phyloP scores from a whole-genome alignment of 2,329 filamentous ascomycete genomes.

The Tolypocladium paradoxum region DNA sequence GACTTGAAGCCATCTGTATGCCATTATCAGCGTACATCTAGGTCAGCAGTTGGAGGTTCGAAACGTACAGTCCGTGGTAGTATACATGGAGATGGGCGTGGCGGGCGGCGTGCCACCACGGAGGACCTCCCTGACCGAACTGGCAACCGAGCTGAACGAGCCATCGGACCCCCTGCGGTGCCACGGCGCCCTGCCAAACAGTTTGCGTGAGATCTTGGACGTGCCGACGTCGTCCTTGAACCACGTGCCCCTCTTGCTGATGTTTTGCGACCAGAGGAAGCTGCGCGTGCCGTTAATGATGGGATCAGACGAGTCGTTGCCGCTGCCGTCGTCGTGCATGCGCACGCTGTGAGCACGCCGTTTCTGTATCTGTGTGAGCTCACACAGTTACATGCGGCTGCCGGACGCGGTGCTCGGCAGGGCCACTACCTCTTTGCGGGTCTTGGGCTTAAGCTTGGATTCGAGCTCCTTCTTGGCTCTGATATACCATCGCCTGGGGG shows the following conservation, averaged over 20 bases:
- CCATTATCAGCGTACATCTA: background rate
- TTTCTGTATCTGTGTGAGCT: background rate
- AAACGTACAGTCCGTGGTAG: slow-evolving; percentile 3
- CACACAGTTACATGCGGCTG: background rate
- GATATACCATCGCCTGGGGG: slow-evolving; percentile 5
- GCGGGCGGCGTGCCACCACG: slow-evolving; percentile 22
- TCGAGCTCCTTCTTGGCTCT: slow-evolving; percentile 14
- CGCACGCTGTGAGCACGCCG: background rate
- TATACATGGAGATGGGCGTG: slow-evolving; percentile 12
- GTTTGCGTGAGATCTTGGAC: slow-evolving; percentile 19
- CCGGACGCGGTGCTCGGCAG: background rate
- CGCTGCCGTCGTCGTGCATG: slow-evolving; percentile 3
- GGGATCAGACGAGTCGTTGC: slow-evolving; percentile 4
- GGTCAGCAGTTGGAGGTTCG: too few species aligned
- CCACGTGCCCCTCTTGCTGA: slow-evolving; percentile 14
- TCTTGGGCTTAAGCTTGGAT: slow-evolving; percentile 9
- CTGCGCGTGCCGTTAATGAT: slow-evolving; percentile 7
- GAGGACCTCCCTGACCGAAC: slow-evolving; percentile 29
- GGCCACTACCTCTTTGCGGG: slow-evolving; percentile 6
- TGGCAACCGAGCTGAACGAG: slow-evolving; percentile 27
- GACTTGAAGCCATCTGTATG: slow-evolving; percentile 6
- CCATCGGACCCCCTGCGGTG: slow-evolving; percentile 25
- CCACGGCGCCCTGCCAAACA: slow-evolving; percentile 32
- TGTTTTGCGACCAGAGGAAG: slow-evolving; percentile 8
- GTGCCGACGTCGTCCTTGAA: slow-evolving; percentile 20